Evolutionary conservation across 169 alveolate genomes (phyloP), one percentile per base, ranked within the genome.

Genomic region (Neospora caninum): DNA sequence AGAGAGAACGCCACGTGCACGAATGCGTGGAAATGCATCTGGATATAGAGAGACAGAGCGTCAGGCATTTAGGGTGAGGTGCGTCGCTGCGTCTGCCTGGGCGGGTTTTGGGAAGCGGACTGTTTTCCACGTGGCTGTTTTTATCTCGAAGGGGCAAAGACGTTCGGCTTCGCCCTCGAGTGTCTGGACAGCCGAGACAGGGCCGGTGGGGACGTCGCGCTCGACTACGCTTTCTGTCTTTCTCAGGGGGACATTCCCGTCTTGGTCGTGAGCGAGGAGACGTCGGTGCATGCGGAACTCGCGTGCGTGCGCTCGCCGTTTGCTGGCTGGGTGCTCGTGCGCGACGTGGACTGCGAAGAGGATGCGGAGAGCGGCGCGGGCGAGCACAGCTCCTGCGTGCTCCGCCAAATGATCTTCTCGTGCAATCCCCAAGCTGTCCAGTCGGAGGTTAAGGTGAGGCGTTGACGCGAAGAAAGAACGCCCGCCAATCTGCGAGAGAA

Each of bases 341-440:
- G 84, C 22, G 84, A 73, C 84, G 84, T 73, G 16, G 84, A 73
- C 16, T 31, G 39, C 42, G 39, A 31, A 9, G 84, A 69, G 31
- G 70, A 58, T 25, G 70, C 31, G 27, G 84, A 73, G n/a, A 73
- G 41, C 6, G 41, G 7, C 84, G 43, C 27, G 42, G 49, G n/a
- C 45, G 84, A 22, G 1, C 2, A 73, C 39, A 41, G 43, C 4
- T 1, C 20, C 39, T 16, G 0, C 42, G 49, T 73, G 2, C 43
- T 1, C 42, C 22, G 84, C 25, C 84, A 73, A n/a, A 31, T 73
- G 84, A 31, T 73, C 84, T 73, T 73, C 42, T 73, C 39, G 43
- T 73, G 84, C 84, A 73, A 36, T 22, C 84, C 84, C n/a, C 84
- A 73, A 13, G 43, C 84, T 6, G 84, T 73, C 42, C 84, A 73